Evolutionary conservation across 148 eudicot genomes (phyloP), one percentile per base, ranked within the genome.

Genomic region (Talinum fruticosum): DNA sequence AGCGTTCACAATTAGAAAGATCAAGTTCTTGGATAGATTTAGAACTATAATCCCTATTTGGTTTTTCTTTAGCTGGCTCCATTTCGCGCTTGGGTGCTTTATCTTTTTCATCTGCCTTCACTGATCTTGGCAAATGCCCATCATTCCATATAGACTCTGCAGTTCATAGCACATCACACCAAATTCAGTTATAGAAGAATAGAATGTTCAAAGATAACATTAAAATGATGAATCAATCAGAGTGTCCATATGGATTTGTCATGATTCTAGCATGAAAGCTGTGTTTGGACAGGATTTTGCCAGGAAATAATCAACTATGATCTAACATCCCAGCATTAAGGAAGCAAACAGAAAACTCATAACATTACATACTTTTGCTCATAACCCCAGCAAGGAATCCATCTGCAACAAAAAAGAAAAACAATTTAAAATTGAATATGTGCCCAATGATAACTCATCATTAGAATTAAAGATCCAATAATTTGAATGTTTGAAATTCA

Each of bases 11-110:
- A 78, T 85, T 85, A 62, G 97, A 90, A 80, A 93, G 97, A 86
- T 96, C 99, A 73, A 96, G 97, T 80, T 96, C 99, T 85, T 96
- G 97, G 70, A 96, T 93, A 65, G 99, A 93, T 80, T 96, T 93
- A 30, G 79, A 82, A 16, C 12, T 38, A 49, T 82, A 77, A 37
- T 74, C 83, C 79, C 54, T 74, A 66, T 84, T 84, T 72, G 87
- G 78, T 45, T 90, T 93, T 75, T 91, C 97, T 87, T 91, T 92
- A 61, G 89, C 88, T 74, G 71, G 85, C 37, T 94, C 98, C 36
- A 54, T 37, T 26, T 90, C 99, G 72, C 92, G 92, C 83, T 91
- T 93, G 65, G 68, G 92, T 54, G 86, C 91, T 83, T 86, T 91
- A 28, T 91, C 99, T 82, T 86, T 91, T 29, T 90, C 97, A 29